Conservation (phyloP, 495 filamentous ascomycete species). For the Tetracladium setigerum region DNA sequence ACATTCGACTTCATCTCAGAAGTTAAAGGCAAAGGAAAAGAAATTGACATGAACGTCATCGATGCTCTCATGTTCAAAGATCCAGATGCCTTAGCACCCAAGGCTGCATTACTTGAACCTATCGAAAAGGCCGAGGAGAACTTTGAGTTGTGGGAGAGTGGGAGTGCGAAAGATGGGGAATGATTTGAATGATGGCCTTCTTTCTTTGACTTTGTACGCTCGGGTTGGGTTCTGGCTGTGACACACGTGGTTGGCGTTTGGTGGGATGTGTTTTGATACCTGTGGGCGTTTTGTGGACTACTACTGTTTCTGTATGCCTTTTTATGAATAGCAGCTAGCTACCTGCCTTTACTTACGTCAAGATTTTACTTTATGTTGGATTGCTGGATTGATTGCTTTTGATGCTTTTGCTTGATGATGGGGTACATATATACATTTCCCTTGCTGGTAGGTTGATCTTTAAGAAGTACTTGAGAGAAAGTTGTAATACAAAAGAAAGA, state of each 20-base stretch:
- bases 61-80: conserved; percentile 42
- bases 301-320: no score
- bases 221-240: not conserved
- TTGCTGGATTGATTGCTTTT: no score
- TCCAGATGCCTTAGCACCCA: conserved; percentile 23
- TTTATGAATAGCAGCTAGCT: no score
- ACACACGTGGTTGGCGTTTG: not conserved
- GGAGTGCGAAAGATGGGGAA: conserved; percentile 38
- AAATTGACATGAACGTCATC: conserved; percentile 23
- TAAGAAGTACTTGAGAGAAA: no score
- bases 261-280: not conserved
- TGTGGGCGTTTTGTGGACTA: no score
- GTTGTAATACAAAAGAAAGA: no score
- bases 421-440: no score
- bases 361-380: no score
- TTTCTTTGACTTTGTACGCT: not conserved
- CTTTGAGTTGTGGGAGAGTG: conserved; percentile 61
- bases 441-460: no score
- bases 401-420: no score
- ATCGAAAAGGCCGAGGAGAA: conserved; percentile 43
- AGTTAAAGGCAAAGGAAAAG: conserved; percentile 22
- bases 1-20: conserved; percentile 27
- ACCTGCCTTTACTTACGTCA: no score
- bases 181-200: conserved; percentile 11
- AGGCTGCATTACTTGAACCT: conserved; percentile 39